A percentile compares a stretch with the other conserved stretches of the same genome.
Conservation (phyloP, 768 basidiomycete species). For the Rhizopogon rudus region DNA sequence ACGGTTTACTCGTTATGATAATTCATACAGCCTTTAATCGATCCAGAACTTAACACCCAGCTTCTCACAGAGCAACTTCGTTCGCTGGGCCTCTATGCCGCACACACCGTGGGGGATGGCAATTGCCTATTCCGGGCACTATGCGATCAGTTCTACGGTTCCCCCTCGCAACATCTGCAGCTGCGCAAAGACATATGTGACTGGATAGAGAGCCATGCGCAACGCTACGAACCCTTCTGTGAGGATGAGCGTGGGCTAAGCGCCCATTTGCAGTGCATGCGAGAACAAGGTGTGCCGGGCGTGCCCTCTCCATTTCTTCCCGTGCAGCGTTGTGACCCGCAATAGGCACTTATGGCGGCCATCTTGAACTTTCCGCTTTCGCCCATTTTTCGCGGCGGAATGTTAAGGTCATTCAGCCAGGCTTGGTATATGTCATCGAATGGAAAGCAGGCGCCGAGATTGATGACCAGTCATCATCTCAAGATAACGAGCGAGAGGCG, state of each 20-base stretch:
- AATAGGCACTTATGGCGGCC: conserved; percentile 84
- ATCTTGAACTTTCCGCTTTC: conserved; percentile 91
- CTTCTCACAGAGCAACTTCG: conserved; percentile 70
- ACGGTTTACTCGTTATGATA: conserved; percentile 1
- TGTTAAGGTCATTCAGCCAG: conserved; percentile 92
- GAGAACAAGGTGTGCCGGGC: conserved; percentile 56
- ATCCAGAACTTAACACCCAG: conserved; percentile 61
- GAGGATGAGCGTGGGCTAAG: conserved; percentile 79
- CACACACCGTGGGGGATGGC: conserved; percentile 81
- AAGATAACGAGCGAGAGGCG: conserved; percentile 3
- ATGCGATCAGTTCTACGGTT: conserved; percentile 82
- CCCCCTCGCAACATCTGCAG: conserved; percentile 60
- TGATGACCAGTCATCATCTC: conserved; percentile 16
- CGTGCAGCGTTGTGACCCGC: conserved; percentile 9
- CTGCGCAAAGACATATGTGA: conserved; percentile 77
- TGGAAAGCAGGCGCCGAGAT: conserved; percentile 60
- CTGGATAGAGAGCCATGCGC: conserved; percentile 66
- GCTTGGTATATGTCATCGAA: conserved; percentile 86
- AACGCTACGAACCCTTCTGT: conserved; percentile 82
- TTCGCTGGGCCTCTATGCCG: conserved; percentile 80
- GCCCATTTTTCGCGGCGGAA: conserved; percentile 72
- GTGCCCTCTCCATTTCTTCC: conserved; percentile 7
- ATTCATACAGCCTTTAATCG: conserved; percentile 36
- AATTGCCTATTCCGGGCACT: conserved; percentile 93
- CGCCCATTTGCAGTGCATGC: conserved; percentile 72